These are phyloP conservation scores for Myochromella boudieri DNA, from an alignment of 768 basidiomycete species.

Conservation along the genomic window DNA sequence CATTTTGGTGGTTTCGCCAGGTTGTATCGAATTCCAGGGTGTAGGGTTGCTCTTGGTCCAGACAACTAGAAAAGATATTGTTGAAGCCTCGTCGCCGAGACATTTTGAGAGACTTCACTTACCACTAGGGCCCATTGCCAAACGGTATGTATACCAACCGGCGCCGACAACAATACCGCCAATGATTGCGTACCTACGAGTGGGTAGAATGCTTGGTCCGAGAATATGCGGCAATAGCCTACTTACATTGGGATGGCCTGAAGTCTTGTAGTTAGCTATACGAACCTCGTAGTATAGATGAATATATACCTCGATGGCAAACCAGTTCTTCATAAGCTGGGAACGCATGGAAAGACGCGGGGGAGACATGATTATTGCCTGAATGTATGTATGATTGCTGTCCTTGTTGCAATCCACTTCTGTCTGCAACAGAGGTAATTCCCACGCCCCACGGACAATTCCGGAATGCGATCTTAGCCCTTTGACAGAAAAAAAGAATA, in stretches of 20 bases:
- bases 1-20: constrained; percentile 73
- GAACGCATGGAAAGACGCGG: constrained; percentile 31
- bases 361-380: constrained; percentile 9
- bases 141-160: constrained; percentile 63
- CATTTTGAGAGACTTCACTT: constrained; percentile 20
- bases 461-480: constrained; percentile 23
- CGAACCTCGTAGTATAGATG: constrained; percentile 3
- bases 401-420: background rate
- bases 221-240: background rate
- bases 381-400: constrained; percentile 10
- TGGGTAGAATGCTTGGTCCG: constrained; percentile 12
- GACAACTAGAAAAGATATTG: constrained; percentile 35
- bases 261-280: constrained; percentile 7
- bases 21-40: constrained; percentile 85
- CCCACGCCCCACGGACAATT: constrained; percentile 34
- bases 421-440: constrained; percentile 20
- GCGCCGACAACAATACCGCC: constrained; percentile 57
- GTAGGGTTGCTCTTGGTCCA: constrained; percentile 75
- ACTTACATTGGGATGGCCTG: constrained; percentile 56
- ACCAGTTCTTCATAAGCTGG: constrained; percentile 64
- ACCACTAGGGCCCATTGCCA: constrained; percentile 61
- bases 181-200: constrained; percentile 48
- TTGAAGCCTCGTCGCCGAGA: background rate
- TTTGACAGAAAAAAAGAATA: background rate
- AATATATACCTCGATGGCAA: constrained; percentile 63